Base-by-base conservation (phyloP, 257 asterid species). In the Linderniella brevidens region DNA sequence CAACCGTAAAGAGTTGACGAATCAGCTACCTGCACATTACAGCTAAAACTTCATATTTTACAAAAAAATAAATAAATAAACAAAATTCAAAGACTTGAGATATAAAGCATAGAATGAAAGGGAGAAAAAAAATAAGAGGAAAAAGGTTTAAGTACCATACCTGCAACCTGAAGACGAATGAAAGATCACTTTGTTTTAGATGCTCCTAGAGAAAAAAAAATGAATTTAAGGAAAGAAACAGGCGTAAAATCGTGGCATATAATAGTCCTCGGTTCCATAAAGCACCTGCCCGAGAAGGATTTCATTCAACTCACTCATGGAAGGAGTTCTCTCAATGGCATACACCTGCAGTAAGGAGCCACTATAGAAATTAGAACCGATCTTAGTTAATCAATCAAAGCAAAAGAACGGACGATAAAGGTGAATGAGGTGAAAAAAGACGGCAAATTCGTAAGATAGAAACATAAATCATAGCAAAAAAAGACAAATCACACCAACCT, bases 301-400 rank as follows among this genome's bases (percentile, higher is more conserved):
- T 78, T 90, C 96, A 18, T 77, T 90, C 80, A 90, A 68, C 75
- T 90, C 99, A 56, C 99, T 90, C 99, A 90, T 82, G 37, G 99
- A 90, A 50, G 95, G 96, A 61, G 99, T 85, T 77, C 79, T 86
- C 71, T 90, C 99, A 60, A 79, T 74, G 49, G 92, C 93, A 72
- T 79, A 81, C 60, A 90, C 96, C 99, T 90, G 78, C 45, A 68
- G 53, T 32, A 37, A 52, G 50, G 65, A 53, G 58, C 58, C 41
- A 39, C 16, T 35, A 52, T 60, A 35, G 57, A 43, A 52, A 47
- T 48, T 35, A 12, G 36, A 13, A 40, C 13, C n/a, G 56, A 46
- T 17, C 47, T 46, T n/a, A n/a, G n/a, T n/a, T n/a, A 39, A 46
- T 25, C 4, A 25, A 25, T 6, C 4, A 25, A 3, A 25, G 32